These are phyloP conservation scores for Tetrastigma voinierianum DNA, from an alignment of 164 flowering plant species.

Conservation along the genomic window DNA sequence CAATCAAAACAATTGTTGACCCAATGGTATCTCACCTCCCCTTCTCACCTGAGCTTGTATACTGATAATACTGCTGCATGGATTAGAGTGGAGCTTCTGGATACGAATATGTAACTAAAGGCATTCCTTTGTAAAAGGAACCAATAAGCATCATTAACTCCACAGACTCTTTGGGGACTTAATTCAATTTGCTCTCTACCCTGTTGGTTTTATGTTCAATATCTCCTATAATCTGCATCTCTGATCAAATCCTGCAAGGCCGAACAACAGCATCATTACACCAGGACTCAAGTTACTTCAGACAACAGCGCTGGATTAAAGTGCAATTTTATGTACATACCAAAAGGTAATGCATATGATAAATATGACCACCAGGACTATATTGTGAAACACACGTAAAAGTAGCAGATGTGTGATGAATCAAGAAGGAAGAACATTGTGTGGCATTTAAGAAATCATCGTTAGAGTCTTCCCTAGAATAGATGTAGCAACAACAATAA, in stretches of 20 bases:
- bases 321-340: slow-evolving; percentile 21
- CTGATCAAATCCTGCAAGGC: background rate
- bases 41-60: slow-evolving; percentile 13
- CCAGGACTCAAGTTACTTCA: background rate
- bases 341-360: slow-evolving; percentile 66
- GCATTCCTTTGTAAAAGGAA: slow-evolving; percentile 66
- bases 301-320: background rate
- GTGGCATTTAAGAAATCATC: slow-evolving; percentile 46
- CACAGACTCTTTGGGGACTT: slow-evolving; percentile 60
- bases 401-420: slow-evolving; percentile 76
- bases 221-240: slow-evolving; percentile 70
- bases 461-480: background rate
- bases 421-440: slow-evolving; percentile 67
- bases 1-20: slow-evolving; percentile 35
- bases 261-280: background rate
- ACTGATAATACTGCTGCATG: slow-evolving; percentile 7
- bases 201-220: slow-evolving; percentile 46
- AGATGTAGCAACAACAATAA: background rate
- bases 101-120: slow-evolving; percentile 31
- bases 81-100: slow-evolving; percentile 7
- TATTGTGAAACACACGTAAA: slow-evolving; percentile 74
- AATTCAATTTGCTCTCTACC: slow-evolving; percentile 65
- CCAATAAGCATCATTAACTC: slow-evolving; percentile 69
- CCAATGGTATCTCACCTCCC: slow-evolving; percentile 55
- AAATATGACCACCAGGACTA: slow-evolving; percentile 76